Conservation (phyloP, 371 early-diverging fungal genomes). For the Mucor circinelloides region DNA sequence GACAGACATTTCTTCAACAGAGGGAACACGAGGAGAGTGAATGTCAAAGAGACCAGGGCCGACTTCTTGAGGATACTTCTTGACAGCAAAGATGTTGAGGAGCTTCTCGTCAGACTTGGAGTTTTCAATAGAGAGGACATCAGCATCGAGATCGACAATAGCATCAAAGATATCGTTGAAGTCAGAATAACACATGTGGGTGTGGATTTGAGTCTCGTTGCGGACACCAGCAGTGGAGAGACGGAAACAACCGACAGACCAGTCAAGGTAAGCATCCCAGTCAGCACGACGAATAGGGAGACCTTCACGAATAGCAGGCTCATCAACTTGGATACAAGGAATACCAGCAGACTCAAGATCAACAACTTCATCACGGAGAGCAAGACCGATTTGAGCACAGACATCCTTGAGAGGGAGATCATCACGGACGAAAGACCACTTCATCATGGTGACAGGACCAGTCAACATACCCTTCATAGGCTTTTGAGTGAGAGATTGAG, state of each 20-base stretch:
- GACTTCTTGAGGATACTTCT: conserved; percentile 87
- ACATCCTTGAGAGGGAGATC: conserved; percentile 88
- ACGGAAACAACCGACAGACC: conserved; percentile 95
- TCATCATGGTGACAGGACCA: conserved; percentile 93
- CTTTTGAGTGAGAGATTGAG: conserved; percentile 85
- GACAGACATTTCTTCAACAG: conserved; percentile 83
- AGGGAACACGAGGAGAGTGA: conserved; percentile 95
- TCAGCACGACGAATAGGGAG: conserved; percentile 89
- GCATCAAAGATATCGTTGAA: conserved; percentile 97
- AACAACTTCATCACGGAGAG: conserved; percentile 94
- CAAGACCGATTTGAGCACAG: conserved; percentile 91
- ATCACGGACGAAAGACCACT: conserved; percentile 97
- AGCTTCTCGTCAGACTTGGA: conserved; percentile 96
- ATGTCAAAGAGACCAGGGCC: conserved; percentile 93
- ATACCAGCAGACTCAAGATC: conserved; percentile 94
- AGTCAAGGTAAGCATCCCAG: conserved; percentile 89
- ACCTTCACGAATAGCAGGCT: conserved; percentile 98
- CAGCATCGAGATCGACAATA: conserved; percentile 89
- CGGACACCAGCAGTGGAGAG: conserved; percentile 87
- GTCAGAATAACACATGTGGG: conserved; percentile 97
- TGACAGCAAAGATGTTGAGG: conserved; percentile 80
- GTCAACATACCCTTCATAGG: conserved; percentile 98
- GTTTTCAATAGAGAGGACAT: conserved; percentile 94
- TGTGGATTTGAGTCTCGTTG: conserved; percentile 94
- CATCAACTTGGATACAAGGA: conserved; percentile 95